Evolutionary conservation across 2,329 filamentous ascomycete species (phyloP), one percentile per base, ranked within the genome.

Genomic region (Colletotrichum paranaense): DNA sequence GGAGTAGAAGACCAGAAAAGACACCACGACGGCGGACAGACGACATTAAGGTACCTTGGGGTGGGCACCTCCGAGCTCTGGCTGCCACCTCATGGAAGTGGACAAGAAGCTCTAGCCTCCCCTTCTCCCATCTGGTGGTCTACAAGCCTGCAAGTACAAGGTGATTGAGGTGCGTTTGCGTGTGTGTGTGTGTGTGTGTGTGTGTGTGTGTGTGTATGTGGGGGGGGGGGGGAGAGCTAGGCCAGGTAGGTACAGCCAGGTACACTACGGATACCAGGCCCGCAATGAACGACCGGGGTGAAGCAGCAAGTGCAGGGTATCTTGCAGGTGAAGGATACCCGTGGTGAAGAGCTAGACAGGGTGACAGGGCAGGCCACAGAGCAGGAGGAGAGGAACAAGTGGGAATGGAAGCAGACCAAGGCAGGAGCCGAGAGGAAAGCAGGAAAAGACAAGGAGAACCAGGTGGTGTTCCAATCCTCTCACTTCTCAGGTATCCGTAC

Each of bases 391-490:
- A 32, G 42, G 56, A 35, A 59, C 42, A 19, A 49, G 42, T 49
- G 46, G 28, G 28, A 30, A 32, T 67, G 63, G 32, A 68, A 72
- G 68, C 64, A 49, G 53, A 68, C 68, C 63, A 68, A 52, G 62
- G 62, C 49, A 64, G 49, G 49, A 62, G 57, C 46, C 55, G 56
- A 60, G 22, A 64, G 53, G 62, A 19, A 53, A 38, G 35, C 67
- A 58, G 59, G 32, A 59, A 26, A 32, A 16, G 46, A 28, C 30
- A 9, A 32, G 8, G 30, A 32, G 30, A 11, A 16, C 22, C 42
- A 35, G 22, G 22, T 55, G 52, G 32, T 26, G 19, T 46, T 46
- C 19, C 42, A 32, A 11, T 32, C 30, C 30, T 32, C 30, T 28
- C 9, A 32, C 30, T 19, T 46, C 42, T 46, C 42, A 22, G 8